Evolutionary conservation across 805 yeast genomes (phyloP), one percentile per base, ranked within the genome.

Genomic region (Saturnispora galanensis): DNA sequence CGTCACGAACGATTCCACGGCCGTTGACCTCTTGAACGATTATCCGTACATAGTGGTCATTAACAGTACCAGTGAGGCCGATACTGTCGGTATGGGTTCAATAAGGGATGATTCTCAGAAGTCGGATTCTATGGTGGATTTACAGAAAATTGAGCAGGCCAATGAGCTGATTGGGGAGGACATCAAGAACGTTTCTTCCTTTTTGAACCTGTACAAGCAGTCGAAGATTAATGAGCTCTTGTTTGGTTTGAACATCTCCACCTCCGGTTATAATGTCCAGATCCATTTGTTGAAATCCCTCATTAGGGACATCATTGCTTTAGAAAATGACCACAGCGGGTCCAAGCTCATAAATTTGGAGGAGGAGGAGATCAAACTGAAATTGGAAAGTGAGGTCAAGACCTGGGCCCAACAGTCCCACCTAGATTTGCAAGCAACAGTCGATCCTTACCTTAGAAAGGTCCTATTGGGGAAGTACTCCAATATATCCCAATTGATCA

Each of bases 391-490:
- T 2, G 55, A 62, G 39, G 55, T 65, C 8, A 52, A 50, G 13
- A 49, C 49, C 12, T 63, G 67, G 68, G 51, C 65, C 1, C 66
- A 62, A 47, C 38, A 43, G 8, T 56, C 67, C 3, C 69, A 65
- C 52, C 52, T 57, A 39, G 66, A 63, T 44, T 46, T 65, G 31
- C 69, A 65, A 45, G 52, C 64, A 1, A 53, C 53, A 16, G 55
- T 64, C 11, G 49, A 50, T 1, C 66, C 66, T 8, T 63, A 56
- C 37, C 43, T 61, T 34, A 55, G 61, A 3, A 48, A 55, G 21
- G 47, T 52, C 2, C 45, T 63, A 5, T 48, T 62, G 21, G 52
- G 51, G 13, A 52, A 56, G 30, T 60, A 59, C 39, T 52, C 60
- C 17, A 55, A 55, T 31, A 50, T 65, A 4, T 52, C 57, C 18